Evolutionary conservation across 441 rosid genomes (phyloP).

Genomic region (Brassica balearica): DNA sequence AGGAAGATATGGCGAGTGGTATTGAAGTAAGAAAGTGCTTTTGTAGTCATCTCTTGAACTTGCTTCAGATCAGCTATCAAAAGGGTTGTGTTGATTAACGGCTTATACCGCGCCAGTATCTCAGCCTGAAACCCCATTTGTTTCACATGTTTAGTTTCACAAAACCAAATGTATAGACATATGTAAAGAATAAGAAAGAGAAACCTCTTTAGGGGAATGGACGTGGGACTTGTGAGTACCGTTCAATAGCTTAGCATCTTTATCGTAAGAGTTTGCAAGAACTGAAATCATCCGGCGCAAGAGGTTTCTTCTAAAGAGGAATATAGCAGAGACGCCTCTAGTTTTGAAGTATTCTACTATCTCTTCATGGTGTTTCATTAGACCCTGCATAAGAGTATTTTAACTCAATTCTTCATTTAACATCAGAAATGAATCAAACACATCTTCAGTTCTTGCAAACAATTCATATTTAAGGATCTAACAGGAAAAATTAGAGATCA

Average conservation of each 20-base stretch:
- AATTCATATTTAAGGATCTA: not conserved
- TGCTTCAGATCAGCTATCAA: slow-evolving; percentile 65
- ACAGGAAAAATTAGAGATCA: not conserved
- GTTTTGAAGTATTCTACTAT: slow-evolving; percentile 83
- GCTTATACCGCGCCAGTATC: slow-evolving; percentile 88
- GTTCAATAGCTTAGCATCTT: slow-evolving; percentile 67
- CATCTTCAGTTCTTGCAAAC: not conserved
- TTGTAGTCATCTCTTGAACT: slow-evolving; percentile 69
- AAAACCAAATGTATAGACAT: not conserved
- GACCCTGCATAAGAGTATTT: slow-evolving; percentile 57
- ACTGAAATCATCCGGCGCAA: slow-evolving; percentile 88
- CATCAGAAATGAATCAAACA: not conserved
- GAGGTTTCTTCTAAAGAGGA: slow-evolving; percentile 89
- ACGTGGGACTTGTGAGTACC: slow-evolving; percentile 98
- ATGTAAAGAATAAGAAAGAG: slow-evolving; percentile 8
- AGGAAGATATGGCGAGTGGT: slow-evolving; percentile 76
- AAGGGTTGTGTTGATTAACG: slow-evolving; percentile 65
- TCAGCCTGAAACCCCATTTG: slow-evolving; percentile 71
- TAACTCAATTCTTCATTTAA: too few relatives aligned
- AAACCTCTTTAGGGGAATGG: slow-evolving; percentile 87
- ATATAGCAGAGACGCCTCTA: slow-evolving; percentile 81
- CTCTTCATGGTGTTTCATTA: slow-evolving; percentile 81
- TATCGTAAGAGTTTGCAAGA: slow-evolving; percentile 88
- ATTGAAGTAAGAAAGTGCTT: slow-evolving; percentile 84
- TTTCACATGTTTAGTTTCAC: slow-evolving; percentile 15